Evolutionary conservation across 2,329 filamentous ascomycete genomes (phyloP), one percentile per base, ranked within the genome.

Genomic region (Colletotrichum euphorbiae): DNA sequence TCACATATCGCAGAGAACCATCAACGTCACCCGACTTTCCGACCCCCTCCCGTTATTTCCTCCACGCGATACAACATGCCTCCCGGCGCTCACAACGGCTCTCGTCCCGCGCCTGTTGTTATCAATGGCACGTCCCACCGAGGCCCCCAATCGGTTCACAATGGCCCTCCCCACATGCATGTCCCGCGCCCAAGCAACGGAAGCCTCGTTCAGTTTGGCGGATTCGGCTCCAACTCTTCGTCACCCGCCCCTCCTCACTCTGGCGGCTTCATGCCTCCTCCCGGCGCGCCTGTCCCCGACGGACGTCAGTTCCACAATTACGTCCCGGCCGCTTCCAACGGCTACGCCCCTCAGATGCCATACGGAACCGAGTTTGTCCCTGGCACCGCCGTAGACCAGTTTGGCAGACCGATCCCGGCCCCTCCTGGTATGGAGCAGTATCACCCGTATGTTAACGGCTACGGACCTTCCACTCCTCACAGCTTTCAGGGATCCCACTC

Each of bases 401-500:
- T 78, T 50, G 80, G 78, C 7, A 75, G 79, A 54, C 79, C 78
- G 8, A 66, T 78, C 4, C 75, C 80, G 67, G 73, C 72, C 15
- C 57, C 68, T 15, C 75, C 74, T 8, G 77, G 76, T 7, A 71
- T 76, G 60, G 79, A 82, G 36, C 72, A 79, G 8, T 78, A 78
- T 62, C 73, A 71, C 48, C 72, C 73, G 5, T 74, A 77, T 67
- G 51, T 33, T 42, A 78, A 76, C 70, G 80, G 78, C 71, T 85
- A 86, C 73, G 84, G 83, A 3, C 85, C 87, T 2, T 83, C 84
- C 1, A 88, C 87, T 2, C 85, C 87, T 4, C 87, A 87, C 70
- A 90, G 87, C 75, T 88, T 88, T 73, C 88, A 89, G 62, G 87
- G 84, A 40, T 90, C 88, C 2, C 88, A 89, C 69, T 83, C 86